Evolutionary conservation across 352 stramenopile genomes (phyloP), one percentile per base, ranked within the genome.

Genomic region (Globisporangium barbulae): DNA sequence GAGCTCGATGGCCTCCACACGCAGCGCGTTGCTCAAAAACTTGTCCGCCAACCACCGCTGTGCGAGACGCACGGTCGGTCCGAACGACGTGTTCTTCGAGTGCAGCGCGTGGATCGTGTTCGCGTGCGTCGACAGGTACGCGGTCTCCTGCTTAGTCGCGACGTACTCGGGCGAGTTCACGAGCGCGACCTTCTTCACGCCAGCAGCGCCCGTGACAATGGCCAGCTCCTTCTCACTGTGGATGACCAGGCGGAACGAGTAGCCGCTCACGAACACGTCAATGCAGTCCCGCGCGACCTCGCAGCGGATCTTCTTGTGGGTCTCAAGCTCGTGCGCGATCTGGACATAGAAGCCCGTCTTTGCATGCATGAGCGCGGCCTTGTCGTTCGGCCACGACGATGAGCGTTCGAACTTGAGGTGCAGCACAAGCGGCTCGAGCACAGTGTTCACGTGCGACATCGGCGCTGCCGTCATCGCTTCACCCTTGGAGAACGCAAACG

Each of bases 291-390:
- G 73, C 1, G 79, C 81, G n/a, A 91, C 79, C 25, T 92, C 86
- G n/a, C 83, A 93, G 19, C 81, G 81, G 0, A 91, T 56, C 19
- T 81, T 68, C 31, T 81, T 71, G 21, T 71, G 71, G 3, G 81
- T 83, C 48, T 92, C 79, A 0, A 96, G 72, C 59, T 94, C 83
- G 47, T 96, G 77, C 1, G 79, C 85, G 30, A 97, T 81, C 44
- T 96, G 81, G 15, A 97, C 85, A 71, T 96, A 96, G 66, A 97
- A 97, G 1, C 87, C 90, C 5, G 84, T 91, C 73, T 97, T 96
- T 5, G 85, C 86, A 56, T 95, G 81, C 42, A 77, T 72, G 41
- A 97, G 63, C 5, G 89, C 90, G 13, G 84, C 73, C 65, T 79
- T 79, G n/a, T 95, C 82, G 41, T 77, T 93, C 3, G 90, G 90